phyloP scores from a whole-genome alignment of 106 monocot species.

The Platanthera guangdongensis region DNA sequence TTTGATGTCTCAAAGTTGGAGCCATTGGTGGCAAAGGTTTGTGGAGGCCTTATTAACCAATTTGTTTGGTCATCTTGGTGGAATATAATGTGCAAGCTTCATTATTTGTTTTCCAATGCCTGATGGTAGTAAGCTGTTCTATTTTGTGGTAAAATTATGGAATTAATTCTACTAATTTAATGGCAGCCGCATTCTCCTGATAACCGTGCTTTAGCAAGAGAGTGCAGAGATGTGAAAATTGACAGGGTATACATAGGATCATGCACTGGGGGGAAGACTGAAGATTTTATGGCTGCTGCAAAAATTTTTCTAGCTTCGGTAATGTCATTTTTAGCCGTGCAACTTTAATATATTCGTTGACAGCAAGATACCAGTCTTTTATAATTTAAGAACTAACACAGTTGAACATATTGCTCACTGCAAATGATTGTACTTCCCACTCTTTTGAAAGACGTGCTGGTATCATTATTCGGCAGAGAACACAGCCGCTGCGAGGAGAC shows the following conservation, averaged over 20 bases:
- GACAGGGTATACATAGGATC: constrained; percentile 89
- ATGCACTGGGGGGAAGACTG: constrained; percentile 88
- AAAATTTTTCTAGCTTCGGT: constrained; percentile 81
- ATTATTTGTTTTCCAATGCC: not conserved
- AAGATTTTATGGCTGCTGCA: constrained; percentile 77
- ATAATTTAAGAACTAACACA: not conserved
- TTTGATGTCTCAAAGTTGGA: constrained; percentile 76
- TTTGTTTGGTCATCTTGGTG: not conserved
- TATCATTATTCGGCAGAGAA: too few relatives aligned
- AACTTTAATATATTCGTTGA: not conserved
- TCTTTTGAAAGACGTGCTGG: not conserved
- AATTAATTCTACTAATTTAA: not conserved
- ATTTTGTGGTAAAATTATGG: not conserved
- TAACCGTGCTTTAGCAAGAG: constrained; percentile 85
- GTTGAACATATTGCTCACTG: not conserved
- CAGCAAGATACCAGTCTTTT: not conserved
- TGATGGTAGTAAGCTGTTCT: not conserved
- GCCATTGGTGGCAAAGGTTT: constrained; percentile 70
- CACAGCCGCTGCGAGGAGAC: too few relatives aligned
- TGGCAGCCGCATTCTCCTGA: constrained; percentile 92
- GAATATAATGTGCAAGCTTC: not conserved
- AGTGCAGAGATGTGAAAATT: constrained; percentile 90
- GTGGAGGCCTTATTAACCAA: not conserved
- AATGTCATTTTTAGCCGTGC: constrained; percentile 1
- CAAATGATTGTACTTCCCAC: not conserved